phyloP scores from a whole-genome alignment of 2,329 filamentous ascomycete genomes.

The Neopestalotiopsis sp. region DNA sequence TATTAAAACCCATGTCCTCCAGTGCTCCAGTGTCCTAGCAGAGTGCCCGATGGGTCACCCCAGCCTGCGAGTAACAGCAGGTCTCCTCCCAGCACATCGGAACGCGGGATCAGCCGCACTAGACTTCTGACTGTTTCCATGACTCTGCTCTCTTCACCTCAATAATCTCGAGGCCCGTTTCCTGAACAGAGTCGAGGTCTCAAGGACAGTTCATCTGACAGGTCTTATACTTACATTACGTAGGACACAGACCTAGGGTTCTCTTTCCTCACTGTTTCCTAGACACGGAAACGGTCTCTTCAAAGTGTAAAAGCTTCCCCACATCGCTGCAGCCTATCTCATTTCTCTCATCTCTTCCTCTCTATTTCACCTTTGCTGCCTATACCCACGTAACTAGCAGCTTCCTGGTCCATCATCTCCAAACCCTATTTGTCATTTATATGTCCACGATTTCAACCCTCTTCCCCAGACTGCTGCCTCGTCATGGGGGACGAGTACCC shows the following conservation, averaged over 20 bases:
- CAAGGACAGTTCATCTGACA: conserved; percentile 40
- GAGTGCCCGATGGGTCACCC: conserved; percentile 9
- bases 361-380: conserved; percentile 7
- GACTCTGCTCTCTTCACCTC: conserved; percentile 29
- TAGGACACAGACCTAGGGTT: not conserved
- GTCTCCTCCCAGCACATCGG: conserved; percentile 12
- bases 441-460: not conserved
- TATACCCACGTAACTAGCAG: not conserved
- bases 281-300: conserved; percentile 23
- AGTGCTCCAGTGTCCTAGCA: not conserved
- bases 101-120: conserved; percentile 40
- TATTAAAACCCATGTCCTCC: not conserved
- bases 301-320: conserved; percentile 22
- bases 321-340: not conserved
- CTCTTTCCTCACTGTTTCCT: not conserved
- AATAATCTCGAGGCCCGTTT: conserved; percentile 19
- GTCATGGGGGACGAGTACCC: conserved; percentile 54
- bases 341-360: conserved; percentile 19
- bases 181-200: conserved; percentile 25
- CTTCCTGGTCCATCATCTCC: not conserved
- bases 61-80: conserved; percentile 17
- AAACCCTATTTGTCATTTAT: not conserved
- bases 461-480: conserved; percentile 18
- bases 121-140: conserved; percentile 37
- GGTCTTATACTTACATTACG: conserved; percentile 18